Evolutionary conservation across 2,329 filamentous ascomycete genomes (phyloP).

Genomic region (Fusarium neocosmosporiellum): DNA sequence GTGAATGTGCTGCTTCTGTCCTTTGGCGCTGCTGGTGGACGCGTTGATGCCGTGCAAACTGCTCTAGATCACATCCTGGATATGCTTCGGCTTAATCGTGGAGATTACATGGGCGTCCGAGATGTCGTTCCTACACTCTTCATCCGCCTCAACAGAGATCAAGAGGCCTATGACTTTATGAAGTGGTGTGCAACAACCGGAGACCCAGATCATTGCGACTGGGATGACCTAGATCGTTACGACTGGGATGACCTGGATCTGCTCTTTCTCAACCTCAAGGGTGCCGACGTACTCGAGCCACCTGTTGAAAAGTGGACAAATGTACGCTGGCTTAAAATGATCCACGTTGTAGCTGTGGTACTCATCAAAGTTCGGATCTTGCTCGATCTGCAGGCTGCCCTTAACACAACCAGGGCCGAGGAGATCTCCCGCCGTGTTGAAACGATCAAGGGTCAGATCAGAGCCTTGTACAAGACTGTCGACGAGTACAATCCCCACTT

Average conservation of each 20-base stretch:
- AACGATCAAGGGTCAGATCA: constrained; percentile 28
- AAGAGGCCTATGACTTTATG: constrained; percentile 61
- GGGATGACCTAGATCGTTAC: constrained; percentile 28
- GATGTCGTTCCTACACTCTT: constrained; percentile 54
- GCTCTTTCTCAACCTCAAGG: constrained; percentile 48
- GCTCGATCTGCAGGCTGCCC: constrained; percentile 34
- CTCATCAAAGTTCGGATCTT: constrained; percentile 42
- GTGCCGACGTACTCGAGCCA: constrained; percentile 55
- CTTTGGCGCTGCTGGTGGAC: constrained; percentile 45
- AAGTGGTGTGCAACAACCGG: constrained; percentile 47
- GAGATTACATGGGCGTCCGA: constrained; percentile 58
- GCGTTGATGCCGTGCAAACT: constrained; percentile 42
- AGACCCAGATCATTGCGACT: constrained; percentile 27
- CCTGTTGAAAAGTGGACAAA: not conserved
- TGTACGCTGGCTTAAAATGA: constrained; percentile 12
- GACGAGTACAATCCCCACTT: constrained; percentile 31
- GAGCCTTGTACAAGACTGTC: constrained; percentile 15
- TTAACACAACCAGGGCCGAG: constrained; percentile 13
- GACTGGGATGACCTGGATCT: constrained; percentile 31
- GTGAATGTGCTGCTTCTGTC: constrained; percentile 46
- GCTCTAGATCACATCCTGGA: constrained; percentile 54
- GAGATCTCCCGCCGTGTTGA: constrained; percentile 2
- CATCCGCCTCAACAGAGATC: constrained; percentile 60
- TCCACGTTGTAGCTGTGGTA: constrained; percentile 16
- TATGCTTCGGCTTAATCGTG: constrained; percentile 57